A percentile compares a stretch with the other conserved stretches of the same genome.
phyloP scores from a whole-genome alignment of 2,329 filamentous ascomycete species.

The Cladophialophora carrionii region DNA sequence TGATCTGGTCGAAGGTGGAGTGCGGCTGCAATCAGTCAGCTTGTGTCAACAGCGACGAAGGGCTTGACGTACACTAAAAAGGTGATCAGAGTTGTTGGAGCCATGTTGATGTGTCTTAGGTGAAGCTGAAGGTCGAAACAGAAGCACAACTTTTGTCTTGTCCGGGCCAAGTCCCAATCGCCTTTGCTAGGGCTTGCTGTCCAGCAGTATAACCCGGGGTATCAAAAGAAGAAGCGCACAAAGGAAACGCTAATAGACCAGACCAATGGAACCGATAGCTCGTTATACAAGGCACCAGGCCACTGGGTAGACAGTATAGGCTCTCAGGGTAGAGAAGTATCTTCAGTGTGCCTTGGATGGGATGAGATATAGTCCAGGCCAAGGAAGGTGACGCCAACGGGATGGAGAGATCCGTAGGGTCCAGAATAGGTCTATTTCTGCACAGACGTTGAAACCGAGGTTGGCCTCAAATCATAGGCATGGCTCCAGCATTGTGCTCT shows the following conservation, averaged over 20 bases:
- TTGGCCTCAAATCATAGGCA: conserved; percentile 22
- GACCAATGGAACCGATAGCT: not conserved
- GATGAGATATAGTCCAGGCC: conserved; percentile 21
- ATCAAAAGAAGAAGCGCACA: conserved; percentile 8
- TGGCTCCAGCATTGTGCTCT: conserved; percentile 9
- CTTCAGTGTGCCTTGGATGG: conserved; percentile 12
- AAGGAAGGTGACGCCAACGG: conserved; percentile 19
- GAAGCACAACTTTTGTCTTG: conserved; percentile 7
- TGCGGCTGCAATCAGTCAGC: conserved; percentile 41
- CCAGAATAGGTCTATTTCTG: conserved; percentile 31
- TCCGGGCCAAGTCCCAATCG: not conserved
- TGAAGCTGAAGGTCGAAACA: conserved; percentile 12
- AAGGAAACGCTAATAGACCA: not conserved
- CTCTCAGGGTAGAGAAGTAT: conserved; percentile 14
- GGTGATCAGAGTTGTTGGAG: conserved; percentile 41
- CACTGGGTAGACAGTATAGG: conserved; percentile 14
- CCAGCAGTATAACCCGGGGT: conserved; percentile 18
- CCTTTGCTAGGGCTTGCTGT: conserved; percentile 6
- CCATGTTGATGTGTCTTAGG: conserved; percentile 31
- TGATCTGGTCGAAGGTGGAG: conserved; percentile 53
- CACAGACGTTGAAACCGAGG: conserved; percentile 20
- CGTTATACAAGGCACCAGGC: conserved; percentile 21
- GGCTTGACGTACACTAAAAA: conserved; percentile 41
- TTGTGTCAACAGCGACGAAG: conserved; percentile 5
- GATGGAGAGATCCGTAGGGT: conserved; percentile 12